These are phyloP conservation scores for Cardamine occulta DNA, from an alignment of 345 rosid genomes.

Conservation along the genomic window DNA sequence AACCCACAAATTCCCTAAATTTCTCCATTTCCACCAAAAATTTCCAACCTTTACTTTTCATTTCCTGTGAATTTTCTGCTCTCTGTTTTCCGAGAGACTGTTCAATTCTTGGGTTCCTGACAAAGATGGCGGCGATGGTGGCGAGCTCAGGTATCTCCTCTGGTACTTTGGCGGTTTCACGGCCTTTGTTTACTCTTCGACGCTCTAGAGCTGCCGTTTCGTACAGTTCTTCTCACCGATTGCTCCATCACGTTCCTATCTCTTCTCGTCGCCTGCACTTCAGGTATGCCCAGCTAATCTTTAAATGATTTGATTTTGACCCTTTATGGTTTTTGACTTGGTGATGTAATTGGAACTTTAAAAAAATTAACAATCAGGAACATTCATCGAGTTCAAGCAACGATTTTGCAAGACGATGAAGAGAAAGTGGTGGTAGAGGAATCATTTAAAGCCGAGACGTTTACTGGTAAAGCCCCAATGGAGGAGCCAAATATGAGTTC, in stretches of 20 bases:
- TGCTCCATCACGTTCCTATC: conserved; percentile 30
- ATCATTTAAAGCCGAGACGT: conserved; percentile 56
- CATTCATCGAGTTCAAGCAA: conserved; percentile 51
- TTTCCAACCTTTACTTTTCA: conserved; percentile 1
- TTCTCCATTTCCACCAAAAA: conserved; percentile 20
- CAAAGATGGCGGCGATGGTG: conserved; percentile 39
- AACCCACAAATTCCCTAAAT: neutral
- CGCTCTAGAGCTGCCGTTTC: conserved; percentile 34
- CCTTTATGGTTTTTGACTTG: too few relatives aligned
- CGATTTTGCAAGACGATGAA: conserved; percentile 71
- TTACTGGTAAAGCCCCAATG: conserved; percentile 39
- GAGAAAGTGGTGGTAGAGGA: conserved; percentile 73
- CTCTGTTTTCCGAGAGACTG: neutral
- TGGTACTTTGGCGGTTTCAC: conserved; percentile 9
- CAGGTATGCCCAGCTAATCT: conserved; percentile 42
- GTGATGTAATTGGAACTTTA: too few relatives aligned
- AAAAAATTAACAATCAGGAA: conserved; percentile 45
- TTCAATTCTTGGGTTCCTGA: neutral
- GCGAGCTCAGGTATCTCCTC: conserved; percentile 35
- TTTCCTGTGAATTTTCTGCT: conserved; percentile 5
- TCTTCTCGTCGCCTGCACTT: conserved; percentile 40
- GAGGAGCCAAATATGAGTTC: conserved; percentile 42
- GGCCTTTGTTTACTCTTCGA: conserved; percentile 33
- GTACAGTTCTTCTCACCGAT: conserved; percentile 41
- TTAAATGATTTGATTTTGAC: neutral